Evolutionary conservation across 805 yeast species (phyloP), one percentile per base, ranked within the genome.

Genomic region (Wickerhamomyces xylosicus): DNA sequence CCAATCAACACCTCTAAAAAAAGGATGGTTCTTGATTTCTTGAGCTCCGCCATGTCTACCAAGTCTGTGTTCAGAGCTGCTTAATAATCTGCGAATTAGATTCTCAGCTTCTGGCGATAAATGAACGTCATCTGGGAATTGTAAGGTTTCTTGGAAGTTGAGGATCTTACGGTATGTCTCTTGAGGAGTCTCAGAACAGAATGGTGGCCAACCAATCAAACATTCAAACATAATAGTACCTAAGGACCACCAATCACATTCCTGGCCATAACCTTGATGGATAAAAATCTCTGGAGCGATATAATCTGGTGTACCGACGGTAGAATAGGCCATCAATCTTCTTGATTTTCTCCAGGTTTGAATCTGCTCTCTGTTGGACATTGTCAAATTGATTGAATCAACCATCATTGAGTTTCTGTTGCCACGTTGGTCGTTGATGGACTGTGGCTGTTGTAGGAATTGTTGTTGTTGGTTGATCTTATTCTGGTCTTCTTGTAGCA

Each of bases 231-330:
- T 69, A 80, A 92, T 94, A 57, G 98, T 89, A 8, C 98, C 99
- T 41, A 92, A 67, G 1, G 97, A 89, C 99, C 99, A 92, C 64
- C 94, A 92, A 64, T 92, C 99, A 47, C 94, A 92, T 21, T 97
- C 90, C 58, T 81, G 90, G 54, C 94, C 96, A 59, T 92, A 92
- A 46, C 80, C 78, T 56, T 83, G 85, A 19, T 97, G 97, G 22
- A 55, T 46, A 42, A 92, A 72, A 14, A 92, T 97, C 61, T 92
- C 99, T 34, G 94, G 71, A 1, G 99, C 98, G 95, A 92, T 92
- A 57, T 92, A 92, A 61, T 92, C 99, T 1, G 99, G 99, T 0
- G 96, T 85, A 4, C 99, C 99, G n/a, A 92, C 99, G 45, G 92
- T 85, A 2, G 97, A 86, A 50, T 86, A 85, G 3, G 99, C 99